Percentiles rank a stretch among this genome's conserved stretches.
Evolutionary conservation across 148 eudicot genomes (phyloP).

Genomic region (Rheum nobile): DNA sequence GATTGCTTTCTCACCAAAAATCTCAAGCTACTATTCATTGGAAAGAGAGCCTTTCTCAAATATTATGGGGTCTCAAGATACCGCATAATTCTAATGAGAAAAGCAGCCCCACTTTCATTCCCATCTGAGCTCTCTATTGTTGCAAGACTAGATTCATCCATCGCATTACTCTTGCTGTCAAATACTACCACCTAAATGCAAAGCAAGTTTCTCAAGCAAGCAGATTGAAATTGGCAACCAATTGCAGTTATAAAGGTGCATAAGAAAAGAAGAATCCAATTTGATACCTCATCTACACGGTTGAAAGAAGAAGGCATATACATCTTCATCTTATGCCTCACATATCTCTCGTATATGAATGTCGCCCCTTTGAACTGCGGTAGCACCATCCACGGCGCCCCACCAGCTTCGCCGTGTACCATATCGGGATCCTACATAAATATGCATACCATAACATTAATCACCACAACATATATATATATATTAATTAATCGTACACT

Average conservation of each 20-base stretch:
- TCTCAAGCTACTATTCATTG: slow-evolving; percentile 61
- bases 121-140: slow-evolving; percentile 28
- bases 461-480: too few relatives aligned
- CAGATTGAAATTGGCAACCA: neutral
- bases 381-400: slow-evolving; percentile 60
- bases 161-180: slow-evolving; percentile 42
- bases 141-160: slow-evolving; percentile 26
- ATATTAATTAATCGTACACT: neutral
- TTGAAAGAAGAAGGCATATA: slow-evolving; percentile 12
- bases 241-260: neutral
- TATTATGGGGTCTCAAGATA: slow-evolving; percentile 97
- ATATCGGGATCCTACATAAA: slow-evolving; percentile 62
- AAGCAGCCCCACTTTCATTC: slow-evolving; percentile 69
- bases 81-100: slow-evolving; percentile 65
- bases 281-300: slow-evolving; percentile 70
- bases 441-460: too few relatives aligned
- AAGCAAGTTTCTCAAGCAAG: neutral
- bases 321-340: slow-evolving; percentile 46
- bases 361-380: slow-evolving; percentile 88
- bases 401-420: slow-evolving; percentile 59
- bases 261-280: neutral
- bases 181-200: slow-evolving; percentile 62
- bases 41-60: slow-evolving; percentile 62
- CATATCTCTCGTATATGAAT: slow-evolving; percentile 64
- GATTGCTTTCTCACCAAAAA: slow-evolving; percentile 49